phyloP scores from a whole-genome alignment of 768 basidiomycete genomes.

The Russula sp. region DNA sequence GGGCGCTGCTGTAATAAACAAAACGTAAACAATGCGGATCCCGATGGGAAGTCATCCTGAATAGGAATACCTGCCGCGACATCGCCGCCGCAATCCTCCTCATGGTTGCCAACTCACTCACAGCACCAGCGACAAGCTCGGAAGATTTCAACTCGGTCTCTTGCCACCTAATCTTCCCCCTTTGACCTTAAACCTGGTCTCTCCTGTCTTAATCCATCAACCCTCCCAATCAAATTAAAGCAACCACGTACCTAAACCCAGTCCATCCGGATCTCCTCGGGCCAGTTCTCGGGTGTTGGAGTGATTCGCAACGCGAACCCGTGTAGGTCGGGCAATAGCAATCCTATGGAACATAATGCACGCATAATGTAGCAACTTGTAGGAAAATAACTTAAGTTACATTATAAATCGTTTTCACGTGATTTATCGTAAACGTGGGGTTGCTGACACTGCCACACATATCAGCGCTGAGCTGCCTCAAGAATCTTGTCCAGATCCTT shows the following conservation, averaged over 20 bases:
- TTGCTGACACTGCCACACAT: neutral
- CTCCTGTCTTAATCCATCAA: neutral
- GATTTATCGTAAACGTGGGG: neutral
- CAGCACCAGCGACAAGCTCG: constrained; percentile 4
- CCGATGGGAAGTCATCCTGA: neutral
- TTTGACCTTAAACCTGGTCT: neutral
- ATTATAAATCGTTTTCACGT: neutral
- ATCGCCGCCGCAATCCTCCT: neutral
- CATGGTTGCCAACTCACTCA: neutral
- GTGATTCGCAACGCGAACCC: no score
- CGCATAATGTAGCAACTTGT: no score
- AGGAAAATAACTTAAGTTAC: no score
- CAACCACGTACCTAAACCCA: neutral
- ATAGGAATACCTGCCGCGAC: neutral
- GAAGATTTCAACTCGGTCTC: constrained; percentile 1
- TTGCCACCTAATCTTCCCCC: neutral
- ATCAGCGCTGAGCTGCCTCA: neutral
- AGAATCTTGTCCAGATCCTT: neutral
- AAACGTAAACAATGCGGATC: constrained; percentile 10
- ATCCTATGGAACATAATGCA: no score
- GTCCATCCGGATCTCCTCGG: neutral
- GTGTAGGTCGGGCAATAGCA: no score
- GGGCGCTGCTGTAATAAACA: no score
- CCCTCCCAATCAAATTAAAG: neutral
- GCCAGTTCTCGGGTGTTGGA: neutral